phyloP scores from a whole-genome alignment of 441 rosid species.

The Pelargonium fulgidum region DNA sequence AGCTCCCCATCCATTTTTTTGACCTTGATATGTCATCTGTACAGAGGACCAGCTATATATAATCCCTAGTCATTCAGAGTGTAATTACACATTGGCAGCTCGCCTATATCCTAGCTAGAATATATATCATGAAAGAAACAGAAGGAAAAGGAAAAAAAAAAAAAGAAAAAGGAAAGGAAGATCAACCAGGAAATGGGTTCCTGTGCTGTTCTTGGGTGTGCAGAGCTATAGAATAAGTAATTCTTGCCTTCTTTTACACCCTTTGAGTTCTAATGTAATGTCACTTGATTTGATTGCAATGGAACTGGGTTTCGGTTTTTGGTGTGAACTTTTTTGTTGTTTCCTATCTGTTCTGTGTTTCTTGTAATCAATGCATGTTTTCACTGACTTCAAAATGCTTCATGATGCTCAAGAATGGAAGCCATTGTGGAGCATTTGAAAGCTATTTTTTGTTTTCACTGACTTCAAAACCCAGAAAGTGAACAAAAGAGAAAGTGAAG shows the following conservation, averaged over 20 bases:
- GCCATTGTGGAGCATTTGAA: constrained; percentile 4
- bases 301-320: constrained; percentile 56
- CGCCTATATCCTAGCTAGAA: constrained; percentile 36
- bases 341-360: not conserved
- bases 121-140: constrained; percentile 39
- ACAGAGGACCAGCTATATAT: constrained; percentile 52
- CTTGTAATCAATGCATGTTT: constrained; percentile 18
- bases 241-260: constrained; percentile 12
- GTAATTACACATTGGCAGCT: constrained; percentile 59
- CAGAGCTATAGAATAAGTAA: constrained; percentile 54
- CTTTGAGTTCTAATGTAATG: constrained; percentile 49
- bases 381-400: no score
- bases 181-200: constrained; percentile 47
- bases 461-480: constrained; percentile 13
- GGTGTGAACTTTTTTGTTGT: constrained; percentile 45
- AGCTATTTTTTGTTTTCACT: not conserved
- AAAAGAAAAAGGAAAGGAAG: constrained; percentile 28
- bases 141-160: constrained; percentile 1
- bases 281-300: constrained; percentile 40
- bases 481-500: not conserved
- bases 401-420: constrained; percentile 4
- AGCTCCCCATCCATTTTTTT: constrained; percentile 42
- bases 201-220: constrained; percentile 39
- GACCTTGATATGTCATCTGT: constrained; percentile 51
- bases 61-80: constrained; percentile 45